phyloP scores from a whole-genome alignment of 2,329 filamentous ascomycete genomes.

The Aschersonia sp. region DNA sequence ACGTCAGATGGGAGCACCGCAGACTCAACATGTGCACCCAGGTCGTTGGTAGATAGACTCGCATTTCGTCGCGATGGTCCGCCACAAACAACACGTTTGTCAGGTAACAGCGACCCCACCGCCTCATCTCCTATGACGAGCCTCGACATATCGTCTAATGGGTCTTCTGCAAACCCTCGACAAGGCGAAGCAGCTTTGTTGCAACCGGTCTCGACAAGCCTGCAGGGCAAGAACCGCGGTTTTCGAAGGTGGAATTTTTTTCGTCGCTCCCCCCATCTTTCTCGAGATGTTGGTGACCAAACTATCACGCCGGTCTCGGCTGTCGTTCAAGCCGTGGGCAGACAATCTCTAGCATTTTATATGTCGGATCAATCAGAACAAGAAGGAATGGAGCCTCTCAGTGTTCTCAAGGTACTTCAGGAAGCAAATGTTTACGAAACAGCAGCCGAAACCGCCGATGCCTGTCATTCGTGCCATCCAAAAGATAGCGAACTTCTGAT shows the following conservation, averaged over 20 bases:
- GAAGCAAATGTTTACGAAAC: constrained; percentile 27
- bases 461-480: not conserved
- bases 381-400: constrained; percentile 28
- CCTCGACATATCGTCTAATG: no score
- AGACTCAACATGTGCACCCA: no score
- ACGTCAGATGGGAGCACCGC: no score
- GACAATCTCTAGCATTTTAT: constrained; percentile 43
- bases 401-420: constrained; percentile 30
- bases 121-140: no score
- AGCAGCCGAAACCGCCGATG: constrained; percentile 6
- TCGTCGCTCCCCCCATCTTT: constrained; percentile 34
- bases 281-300: constrained; percentile 22
- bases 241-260: constrained; percentile 53
- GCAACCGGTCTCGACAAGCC: constrained; percentile 31
- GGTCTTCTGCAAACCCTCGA: no score
- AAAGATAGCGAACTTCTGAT: not conserved
- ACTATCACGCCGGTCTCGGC: constrained; percentile 26
- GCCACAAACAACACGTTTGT: no score
- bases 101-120: no score
- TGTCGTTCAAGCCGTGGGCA: constrained; percentile 31
- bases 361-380: constrained; percentile 46
- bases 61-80: no score
- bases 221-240: constrained; percentile 38
- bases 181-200: constrained; percentile 5
- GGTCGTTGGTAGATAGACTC: no score